A percentile compares a stretch with the other conserved stretches of the same genome.
These are phyloP conservation scores for Trichoderma pleuroti DNA, from an alignment of 2,329 filamentous ascomycete species.

Conservation along the genomic window DNA sequence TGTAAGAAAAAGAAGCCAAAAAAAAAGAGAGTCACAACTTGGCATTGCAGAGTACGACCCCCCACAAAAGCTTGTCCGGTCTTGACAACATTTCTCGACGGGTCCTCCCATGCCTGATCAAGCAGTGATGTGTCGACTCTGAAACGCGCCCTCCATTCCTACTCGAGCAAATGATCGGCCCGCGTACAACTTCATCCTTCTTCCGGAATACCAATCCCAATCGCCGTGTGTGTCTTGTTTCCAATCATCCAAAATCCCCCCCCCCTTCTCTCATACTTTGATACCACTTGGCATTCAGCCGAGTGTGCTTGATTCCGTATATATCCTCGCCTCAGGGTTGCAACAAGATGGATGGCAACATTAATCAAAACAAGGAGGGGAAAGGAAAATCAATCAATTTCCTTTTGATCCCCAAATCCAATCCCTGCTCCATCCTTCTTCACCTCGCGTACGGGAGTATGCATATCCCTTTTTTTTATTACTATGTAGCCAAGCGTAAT, in stretches of 20 bases:
- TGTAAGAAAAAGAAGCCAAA: background rate
- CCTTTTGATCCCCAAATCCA: background rate
- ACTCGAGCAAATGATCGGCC: slow-evolving; percentile 27
- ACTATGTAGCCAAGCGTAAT: background rate
- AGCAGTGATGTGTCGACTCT: slow-evolving; percentile 33
- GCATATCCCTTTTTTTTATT: background rate
- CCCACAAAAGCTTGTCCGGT: slow-evolving; percentile 38
- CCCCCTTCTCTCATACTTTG: background rate
- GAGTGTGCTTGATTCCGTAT: background rate
- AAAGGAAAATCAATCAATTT: background rate
- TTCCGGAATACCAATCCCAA: background rate
- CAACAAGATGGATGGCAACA: background rate
- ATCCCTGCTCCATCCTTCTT: background rate
- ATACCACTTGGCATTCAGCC: background rate
- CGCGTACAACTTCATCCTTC: background rate
- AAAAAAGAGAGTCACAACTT: background rate
- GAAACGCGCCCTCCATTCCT: slow-evolving; percentile 34
- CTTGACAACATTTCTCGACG: slow-evolving; percentile 33
- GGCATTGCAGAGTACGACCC: background rate
- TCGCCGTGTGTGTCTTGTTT: background rate
- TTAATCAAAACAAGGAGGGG: background rate
- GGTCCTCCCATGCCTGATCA: slow-evolving; percentile 24
- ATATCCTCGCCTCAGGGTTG: background rate
- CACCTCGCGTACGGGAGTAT: background rate
- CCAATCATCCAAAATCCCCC: background rate